Evolutionary conservation across 2,329 filamentous ascomycete species (phyloP).

Genomic region (Coniochaeta prunicola): DNA sequence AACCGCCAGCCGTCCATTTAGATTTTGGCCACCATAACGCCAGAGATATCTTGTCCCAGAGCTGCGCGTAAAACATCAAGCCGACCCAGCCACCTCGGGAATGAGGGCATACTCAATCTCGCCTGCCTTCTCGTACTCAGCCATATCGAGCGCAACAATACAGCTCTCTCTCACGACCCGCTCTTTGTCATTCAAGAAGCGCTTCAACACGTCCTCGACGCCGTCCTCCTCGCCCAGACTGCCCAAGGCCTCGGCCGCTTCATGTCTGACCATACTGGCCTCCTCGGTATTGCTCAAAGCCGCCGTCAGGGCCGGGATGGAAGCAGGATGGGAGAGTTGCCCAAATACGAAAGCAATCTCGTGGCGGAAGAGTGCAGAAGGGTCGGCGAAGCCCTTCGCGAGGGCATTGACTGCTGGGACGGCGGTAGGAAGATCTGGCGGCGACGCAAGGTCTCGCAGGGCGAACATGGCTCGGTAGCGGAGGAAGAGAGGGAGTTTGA

Average conservation of each 20-base stretch:
- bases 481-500: conserved; percentile 72
- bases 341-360: conserved; percentile 98
- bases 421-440: conserved; percentile 83
- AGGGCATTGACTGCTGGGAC: conserved; percentile 81
- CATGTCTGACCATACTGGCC: conserved; percentile 93
- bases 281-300: conserved; percentile 74
- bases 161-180: conserved; percentile 92
- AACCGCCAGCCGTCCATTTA: no score
- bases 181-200: conserved; percentile 84
- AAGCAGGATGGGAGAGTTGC: conserved; percentile 92
- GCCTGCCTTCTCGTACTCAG: conserved; percentile 86
- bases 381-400: conserved; percentile 76
- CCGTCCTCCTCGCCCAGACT: conserved; percentile 90
- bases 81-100: conserved; percentile 48
- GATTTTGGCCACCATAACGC: conserved; percentile 6
- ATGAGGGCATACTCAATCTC: conserved; percentile 89
- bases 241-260: conserved; percentile 92
- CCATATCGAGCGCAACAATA: conserved; percentile 95
- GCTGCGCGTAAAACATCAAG: conserved; percentile 7
- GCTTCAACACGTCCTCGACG: conserved; percentile 77
- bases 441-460: conserved; percentile 87
- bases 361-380: conserved; percentile 90
- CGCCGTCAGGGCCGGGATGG: conserved; percentile 78
- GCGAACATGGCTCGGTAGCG: conserved; percentile 98
- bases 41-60: not conserved